phyloP scores from a whole-genome alignment of 2,329 filamentous ascomycete species.

The Trichoderma afroharzianum region DNA sequence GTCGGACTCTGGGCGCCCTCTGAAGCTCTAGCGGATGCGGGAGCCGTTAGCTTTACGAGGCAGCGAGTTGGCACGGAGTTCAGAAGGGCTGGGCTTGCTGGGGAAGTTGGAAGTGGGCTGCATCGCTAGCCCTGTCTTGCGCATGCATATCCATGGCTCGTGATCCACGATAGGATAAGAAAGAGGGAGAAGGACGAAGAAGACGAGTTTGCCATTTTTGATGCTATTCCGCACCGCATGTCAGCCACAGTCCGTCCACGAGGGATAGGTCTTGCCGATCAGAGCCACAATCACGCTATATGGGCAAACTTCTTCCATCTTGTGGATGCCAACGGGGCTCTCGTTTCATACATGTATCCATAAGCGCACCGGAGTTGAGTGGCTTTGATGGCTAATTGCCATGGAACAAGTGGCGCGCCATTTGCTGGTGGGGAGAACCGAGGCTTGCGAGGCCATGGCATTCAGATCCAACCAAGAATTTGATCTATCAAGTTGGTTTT shows the following conservation, averaged over 20 bases:
- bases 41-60: not conserved
- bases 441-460: not conserved
- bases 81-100: not conserved
- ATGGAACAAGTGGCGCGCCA: constrained; percentile 4
- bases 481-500: not conserved
- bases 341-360: constrained; percentile 5
- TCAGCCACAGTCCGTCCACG: not conserved
- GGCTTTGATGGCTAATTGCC: constrained; percentile 8
- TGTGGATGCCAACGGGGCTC: not conserved
- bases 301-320: not conserved
- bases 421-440: not conserved
- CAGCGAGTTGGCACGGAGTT: not conserved
- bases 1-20: not conserved
- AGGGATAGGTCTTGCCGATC: constrained; percentile 7
- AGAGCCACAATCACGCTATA: constrained; percentile 15
- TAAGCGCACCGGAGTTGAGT: constrained; percentile 4
- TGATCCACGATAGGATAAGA: not conserved
- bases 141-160: constrained; percentile 14
- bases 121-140: constrained; percentile 4
- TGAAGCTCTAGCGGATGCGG: not conserved
- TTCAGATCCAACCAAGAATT: not conserved
- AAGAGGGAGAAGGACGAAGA: not conserved
- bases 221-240: not conserved
- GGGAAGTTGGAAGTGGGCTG: not conserved
- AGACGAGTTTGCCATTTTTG: not conserved